Conservation (phyloP, 1,139 yeast genomes). For the Pichia sp. region DNA sequence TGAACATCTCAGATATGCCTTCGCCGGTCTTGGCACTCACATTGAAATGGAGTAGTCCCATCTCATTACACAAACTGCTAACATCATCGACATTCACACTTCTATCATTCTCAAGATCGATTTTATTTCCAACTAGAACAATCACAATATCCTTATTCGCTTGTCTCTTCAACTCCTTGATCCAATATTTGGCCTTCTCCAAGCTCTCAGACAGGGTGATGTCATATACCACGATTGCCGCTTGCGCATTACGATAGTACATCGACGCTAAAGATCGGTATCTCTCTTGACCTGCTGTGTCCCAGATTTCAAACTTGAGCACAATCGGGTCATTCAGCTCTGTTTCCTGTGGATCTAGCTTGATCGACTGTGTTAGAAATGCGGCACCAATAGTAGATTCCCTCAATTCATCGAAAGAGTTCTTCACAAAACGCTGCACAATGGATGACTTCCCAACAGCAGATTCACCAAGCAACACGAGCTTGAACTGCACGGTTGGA, state of each 20-base stretch:
- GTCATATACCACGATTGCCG: constrained; percentile 75
- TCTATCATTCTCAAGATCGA: constrained; percentile 57
- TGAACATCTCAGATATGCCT: constrained; percentile 74
- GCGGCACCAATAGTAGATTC: constrained; percentile 98
- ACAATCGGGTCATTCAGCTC: constrained; percentile 1
- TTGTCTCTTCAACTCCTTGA: constrained; percentile 86
- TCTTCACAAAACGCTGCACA: constrained; percentile 89
- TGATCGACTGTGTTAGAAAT: constrained; percentile 83
- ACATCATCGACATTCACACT: constrained; percentile 51
- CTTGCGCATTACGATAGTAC: constrained; percentile 81
- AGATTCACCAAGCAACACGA: constrained; percentile 70
- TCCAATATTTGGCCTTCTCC: constrained; percentile 91
- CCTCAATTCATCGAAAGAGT: constrained; percentile 87
- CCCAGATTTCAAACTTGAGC: constrained; percentile 74
- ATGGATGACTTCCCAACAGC: constrained; percentile 94
- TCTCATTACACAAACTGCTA: constrained; percentile 56
- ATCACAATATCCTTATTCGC: constrained; percentile 79
- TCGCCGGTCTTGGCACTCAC: constrained; percentile 91
- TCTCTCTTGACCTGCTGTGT: constrained; percentile 83
- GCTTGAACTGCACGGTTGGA: constrained; percentile 58
- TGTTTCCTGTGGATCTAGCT: constrained; percentile 28
- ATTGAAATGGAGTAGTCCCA: constrained; percentile 76
- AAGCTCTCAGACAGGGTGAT: constrained; percentile 62
- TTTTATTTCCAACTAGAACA: constrained; percentile 76
- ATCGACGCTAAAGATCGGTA: constrained; percentile 78